Evolutionary conservation across 805 yeast genomes (phyloP).

Genomic region (Yueomyces sinensis): DNA sequence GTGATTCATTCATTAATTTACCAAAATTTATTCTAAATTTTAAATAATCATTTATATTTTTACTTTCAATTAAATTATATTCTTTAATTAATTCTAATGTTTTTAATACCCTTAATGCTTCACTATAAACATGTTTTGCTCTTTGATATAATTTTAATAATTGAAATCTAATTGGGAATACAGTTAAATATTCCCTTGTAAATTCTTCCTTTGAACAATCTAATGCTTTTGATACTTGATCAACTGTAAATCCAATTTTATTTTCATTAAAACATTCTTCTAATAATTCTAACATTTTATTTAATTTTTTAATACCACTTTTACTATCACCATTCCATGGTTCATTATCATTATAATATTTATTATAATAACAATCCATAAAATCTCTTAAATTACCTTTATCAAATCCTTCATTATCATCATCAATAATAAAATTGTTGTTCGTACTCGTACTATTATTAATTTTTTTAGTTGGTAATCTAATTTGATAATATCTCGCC

Average conservation of each 20-base stretch:
- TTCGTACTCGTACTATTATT: too few relatives aligned
- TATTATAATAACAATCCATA: conserved; percentile 34
- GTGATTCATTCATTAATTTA: conserved; percentile 44
- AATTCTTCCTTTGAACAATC: conserved; percentile 31
- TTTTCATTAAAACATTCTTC: conserved; percentile 28
- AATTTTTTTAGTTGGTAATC: conserved; percentile 10
- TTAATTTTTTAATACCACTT: conserved; percentile 29
- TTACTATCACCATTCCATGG: conserved; percentile 38
- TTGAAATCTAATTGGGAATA: conserved; percentile 43
- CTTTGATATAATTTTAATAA: conserved; percentile 41
- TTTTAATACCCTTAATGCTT: conserved; percentile 43
- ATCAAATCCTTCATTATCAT: too few relatives aligned
- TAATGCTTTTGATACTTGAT: conserved; percentile 33
- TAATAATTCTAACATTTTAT: conserved; percentile 29
- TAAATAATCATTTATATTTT: not conserved
- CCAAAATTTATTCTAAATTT: conserved; percentile 35
- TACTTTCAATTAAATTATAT: conserved; percentile 9
- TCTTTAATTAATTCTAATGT: conserved; percentile 30
- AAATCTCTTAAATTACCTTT: conserved; percentile 57
- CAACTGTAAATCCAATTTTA: conserved; percentile 33
- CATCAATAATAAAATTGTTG: not conserved
- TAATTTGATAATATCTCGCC: conserved; percentile 28
- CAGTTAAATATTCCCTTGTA: conserved; percentile 29
- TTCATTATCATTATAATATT: conserved; percentile 13
- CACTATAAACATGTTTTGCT: conserved; percentile 48